phyloP scores from a whole-genome alignment of 1,284 basidiomycete genomes.

The Naganishia sp. region DNA sequence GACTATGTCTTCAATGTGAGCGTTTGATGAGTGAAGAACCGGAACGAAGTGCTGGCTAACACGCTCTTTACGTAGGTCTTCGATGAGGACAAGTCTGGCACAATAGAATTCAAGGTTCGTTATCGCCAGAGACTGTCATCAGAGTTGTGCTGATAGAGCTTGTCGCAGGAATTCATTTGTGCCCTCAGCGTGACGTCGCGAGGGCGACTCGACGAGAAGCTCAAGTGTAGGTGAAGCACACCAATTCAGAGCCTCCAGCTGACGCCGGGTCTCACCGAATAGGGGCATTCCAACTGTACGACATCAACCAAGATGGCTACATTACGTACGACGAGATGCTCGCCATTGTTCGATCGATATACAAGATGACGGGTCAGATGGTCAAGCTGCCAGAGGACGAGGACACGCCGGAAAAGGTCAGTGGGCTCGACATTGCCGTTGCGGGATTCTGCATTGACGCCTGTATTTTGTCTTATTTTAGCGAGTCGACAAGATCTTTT shows the following conservation, averaged over 20 bases:
- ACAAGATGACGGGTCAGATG: slow-evolving; percentile 99
- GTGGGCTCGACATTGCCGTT: slow-evolving; percentile 26
- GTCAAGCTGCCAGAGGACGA: slow-evolving; percentile 96
- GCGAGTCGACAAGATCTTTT: slow-evolving; percentile 96
- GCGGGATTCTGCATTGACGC: background rate
- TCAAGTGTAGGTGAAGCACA: slow-evolving; percentile 74
- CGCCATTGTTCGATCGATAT: slow-evolving; percentile 91
- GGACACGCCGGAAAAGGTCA: slow-evolving; percentile 96
- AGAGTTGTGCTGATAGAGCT: slow-evolving; percentile 43
- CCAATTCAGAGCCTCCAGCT: background rate
- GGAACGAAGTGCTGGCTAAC: background rate
- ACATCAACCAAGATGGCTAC: slow-evolving; percentile 94
- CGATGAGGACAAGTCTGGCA: slow-evolving; percentile 92
- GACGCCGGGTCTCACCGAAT: slow-evolving; percentile 29
- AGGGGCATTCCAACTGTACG: slow-evolving; percentile 99
- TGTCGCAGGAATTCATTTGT: slow-evolving; percentile 85
- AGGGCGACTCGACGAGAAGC: slow-evolving; percentile 94
- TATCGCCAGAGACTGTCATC: background rate
- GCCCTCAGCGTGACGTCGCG: slow-evolving; percentile 93
- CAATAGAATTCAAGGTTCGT: slow-evolving; percentile 81
- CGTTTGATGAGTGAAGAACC: slow-evolving; percentile 5
- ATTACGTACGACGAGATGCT: slow-evolving; percentile 99
- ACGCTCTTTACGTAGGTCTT: slow-evolving; percentile 61
- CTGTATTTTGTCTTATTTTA: slow-evolving; percentile 46
- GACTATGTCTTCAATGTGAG: slow-evolving; percentile 91